Evolutionary conservation across 106 monocot species (phyloP).

Genomic region (Platanthera guangdongensis): DNA sequence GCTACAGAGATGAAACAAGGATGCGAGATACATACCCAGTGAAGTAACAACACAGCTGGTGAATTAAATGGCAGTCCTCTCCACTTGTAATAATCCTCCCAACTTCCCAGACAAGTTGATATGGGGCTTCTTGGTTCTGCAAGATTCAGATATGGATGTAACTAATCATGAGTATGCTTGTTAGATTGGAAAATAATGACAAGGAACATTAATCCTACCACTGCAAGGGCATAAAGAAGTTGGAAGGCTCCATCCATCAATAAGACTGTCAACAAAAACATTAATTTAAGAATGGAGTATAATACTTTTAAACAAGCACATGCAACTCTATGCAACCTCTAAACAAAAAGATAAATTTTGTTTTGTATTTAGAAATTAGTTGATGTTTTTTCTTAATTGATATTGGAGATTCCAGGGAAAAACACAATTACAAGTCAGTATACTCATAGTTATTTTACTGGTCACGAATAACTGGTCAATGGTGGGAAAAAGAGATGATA

Average conservation of each 20-base stretch:
- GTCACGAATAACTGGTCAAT: neutral
- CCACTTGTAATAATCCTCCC: slow-evolving; percentile 84
- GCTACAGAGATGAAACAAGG: neutral
- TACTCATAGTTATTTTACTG: neutral
- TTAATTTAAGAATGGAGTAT: neutral
- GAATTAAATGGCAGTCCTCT: slow-evolving; percentile 76
- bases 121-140: slow-evolving; percentile 38
- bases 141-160: neutral
- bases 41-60: slow-evolving; percentile 69
- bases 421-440: neutral
- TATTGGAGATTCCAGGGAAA: neutral
- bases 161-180: slow-evolving; percentile 2
- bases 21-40: slow-evolving; percentile 54
- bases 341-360: neutral
- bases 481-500: neutral
- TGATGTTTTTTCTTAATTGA: neutral
- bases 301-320: neutral
- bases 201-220: slow-evolving; percentile 29
- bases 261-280: slow-evolving; percentile 24
- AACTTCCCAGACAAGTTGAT: slow-evolving; percentile 34
- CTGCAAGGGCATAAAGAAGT: slow-evolving; percentile 68
- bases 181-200: slow-evolving; percentile 1
- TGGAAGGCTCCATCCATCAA: slow-evolving; percentile 53
- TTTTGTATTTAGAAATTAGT: neutral
- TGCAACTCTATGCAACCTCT: neutral